Base-by-base conservation (phyloP, 495 filamentous ascomycete genomes). In the Trichocladium uniseriatum region DNA sequence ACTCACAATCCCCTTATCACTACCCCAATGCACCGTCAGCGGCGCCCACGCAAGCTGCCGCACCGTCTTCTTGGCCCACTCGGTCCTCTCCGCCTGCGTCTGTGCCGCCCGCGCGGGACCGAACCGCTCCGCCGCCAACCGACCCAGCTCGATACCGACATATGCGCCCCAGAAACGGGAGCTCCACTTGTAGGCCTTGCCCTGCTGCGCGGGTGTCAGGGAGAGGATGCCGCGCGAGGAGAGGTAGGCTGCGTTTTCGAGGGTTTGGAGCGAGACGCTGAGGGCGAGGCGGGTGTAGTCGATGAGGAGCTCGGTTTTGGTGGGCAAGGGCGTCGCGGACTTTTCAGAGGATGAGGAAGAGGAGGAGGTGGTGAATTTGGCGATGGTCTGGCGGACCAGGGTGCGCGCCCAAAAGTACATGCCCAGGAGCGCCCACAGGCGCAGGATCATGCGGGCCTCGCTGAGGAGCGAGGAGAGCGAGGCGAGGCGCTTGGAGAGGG, bases 161-260 rank as follows among this genome's bases (percentile, higher is more conserved):
- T 89, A 86, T 14, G 72, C 73, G 45, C 80, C 80, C 90, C 90
- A 95, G 54, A 83, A 84, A 14, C 89, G 69, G 14, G 74, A 77
- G 62, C 86, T 87, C 86, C 85, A 94, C 29, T 81, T 58, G 65
- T 77, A 81, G 63, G 79, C 81, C 48, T 69, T 70, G 21, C 61
- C 70, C 60, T 78, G 71, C 43, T 65, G 63, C 45, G 72, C 58
- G 5, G 77, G 73, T 18, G 73, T 73, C 63, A 74, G 78, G 3
- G 71, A 72, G 24, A 94, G 58, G 0, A 95, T 73, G 15, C 79
- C 79, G 56, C 87, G 86, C 18, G 68, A 62, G 5, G 82, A 77
- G 8, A 97, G 74, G 68, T 85, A 95, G 8, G 83, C 84, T 6
- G 74, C 79, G 64, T 95, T 95, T 72, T 97, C 91, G 27, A 94